These are phyloP conservation scores for Fusarium armeniacum DNA, from an alignment of 2,329 filamentous ascomycete genomes.

Conservation along the genomic window DNA sequence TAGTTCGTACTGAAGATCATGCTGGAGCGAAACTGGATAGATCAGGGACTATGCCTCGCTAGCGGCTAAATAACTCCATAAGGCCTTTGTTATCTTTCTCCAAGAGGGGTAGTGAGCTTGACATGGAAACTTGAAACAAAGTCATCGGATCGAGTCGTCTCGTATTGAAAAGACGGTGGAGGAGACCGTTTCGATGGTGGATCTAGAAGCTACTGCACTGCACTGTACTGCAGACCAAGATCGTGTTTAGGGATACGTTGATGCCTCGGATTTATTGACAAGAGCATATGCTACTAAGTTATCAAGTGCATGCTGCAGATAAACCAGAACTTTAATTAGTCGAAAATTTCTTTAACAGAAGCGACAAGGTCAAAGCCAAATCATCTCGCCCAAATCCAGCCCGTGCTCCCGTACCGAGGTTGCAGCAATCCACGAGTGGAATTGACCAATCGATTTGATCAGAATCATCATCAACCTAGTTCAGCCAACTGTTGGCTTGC, in stretches of 20 bases:
- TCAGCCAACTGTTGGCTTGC: slow-evolving; percentile 17
- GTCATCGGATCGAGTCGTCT: slow-evolving; percentile 14
- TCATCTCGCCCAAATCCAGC: slow-evolving; percentile 15
- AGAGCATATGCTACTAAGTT: neutral
- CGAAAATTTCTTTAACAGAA: slow-evolving; percentile 14
- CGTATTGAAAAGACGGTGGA: slow-evolving; percentile 43
- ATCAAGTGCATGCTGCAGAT: neutral
- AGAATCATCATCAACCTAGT: slow-evolving; percentile 39
- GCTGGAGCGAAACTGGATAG: neutral
- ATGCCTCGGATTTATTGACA: neutral
- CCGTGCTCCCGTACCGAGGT: slow-evolving; percentile 37
- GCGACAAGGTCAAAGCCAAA: slow-evolving; percentile 33
- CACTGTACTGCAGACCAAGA: neutral
- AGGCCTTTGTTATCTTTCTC: neutral
- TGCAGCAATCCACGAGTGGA: slow-evolving; percentile 25
- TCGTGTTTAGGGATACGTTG: neutral
- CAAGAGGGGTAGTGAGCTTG: slow-evolving; percentile 11
- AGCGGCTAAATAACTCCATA: neutral
- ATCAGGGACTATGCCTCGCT: neutral
- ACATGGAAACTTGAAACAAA: slow-evolving; percentile 19
- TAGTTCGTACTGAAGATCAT: neutral
- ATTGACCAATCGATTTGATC: slow-evolving; percentile 39
- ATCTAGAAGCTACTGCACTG: slow-evolving; percentile 15
- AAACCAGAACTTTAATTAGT: slow-evolving; percentile 7
- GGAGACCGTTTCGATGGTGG: slow-evolving; percentile 27